Base-by-base conservation (phyloP, 1,284 basidiomycete genomes). In the Meripilus lineatus region DNA sequence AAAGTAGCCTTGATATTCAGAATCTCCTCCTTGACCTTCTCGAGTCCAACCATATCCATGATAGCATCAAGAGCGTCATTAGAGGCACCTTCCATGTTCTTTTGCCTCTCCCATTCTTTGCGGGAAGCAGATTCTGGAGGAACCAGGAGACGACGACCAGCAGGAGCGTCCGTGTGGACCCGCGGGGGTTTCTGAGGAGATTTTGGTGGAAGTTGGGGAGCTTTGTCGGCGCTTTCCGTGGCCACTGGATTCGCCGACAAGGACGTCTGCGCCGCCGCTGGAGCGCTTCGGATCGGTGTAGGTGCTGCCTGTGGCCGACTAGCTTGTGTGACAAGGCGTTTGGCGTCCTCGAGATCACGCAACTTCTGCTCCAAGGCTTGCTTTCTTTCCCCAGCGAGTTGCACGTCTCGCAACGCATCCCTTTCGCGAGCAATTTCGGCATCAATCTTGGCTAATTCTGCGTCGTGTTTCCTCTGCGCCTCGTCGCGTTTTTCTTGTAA, bases 11-110 rank as follows among this genome's bases (percentile, higher is more conserved):
- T 63, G 47, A 66, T 63, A 1, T 40, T 22, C 11, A 66, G 53
- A 8, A 64, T 50, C 38, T 63, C 54, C 32, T 18, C 32, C 47
- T 65, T 66, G 15, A 66, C n/a, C n/a, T 55, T 45, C 44, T 65
- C 62, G 0, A 66, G 53, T 3, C 63, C 64, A 8, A 51, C 56
- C 58, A 66, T 58, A 4, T 35, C 50, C 64, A 66, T 66, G 47
- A 65, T 56, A 6, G 51, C 51, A 36, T 66, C 64, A 17, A 66
- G 59, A 18, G 43, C 38, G 8, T 44, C 24, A 33, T 61, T 59
- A 4, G 32, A 42, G 2, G 50, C 62, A 10, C 63, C 64, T 7
- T 62, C 56, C 18, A 56, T 43, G 14, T 45, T 32, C 47, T 66
- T 66, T 44, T 59, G 61, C 13, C 52, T 50, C 37, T 57, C 33